phyloP scores from a whole-genome alignment of 2,329 filamentous ascomycete species.

The Colletotrichum sp. region DNA sequence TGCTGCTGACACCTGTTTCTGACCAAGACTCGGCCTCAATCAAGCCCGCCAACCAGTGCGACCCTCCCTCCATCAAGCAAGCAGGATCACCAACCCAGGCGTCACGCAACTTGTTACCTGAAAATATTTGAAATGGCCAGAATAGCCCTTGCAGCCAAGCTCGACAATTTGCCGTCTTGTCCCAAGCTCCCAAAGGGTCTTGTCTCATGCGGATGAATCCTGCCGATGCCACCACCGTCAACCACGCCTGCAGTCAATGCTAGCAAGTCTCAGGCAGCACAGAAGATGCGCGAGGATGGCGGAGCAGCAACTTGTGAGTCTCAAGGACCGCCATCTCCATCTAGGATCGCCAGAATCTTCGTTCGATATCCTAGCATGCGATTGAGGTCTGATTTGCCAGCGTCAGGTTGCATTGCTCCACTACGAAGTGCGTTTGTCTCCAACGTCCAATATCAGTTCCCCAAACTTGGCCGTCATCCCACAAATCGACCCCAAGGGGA shows the following conservation, averaged over 20 bases:
- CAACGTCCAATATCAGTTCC: neutral
- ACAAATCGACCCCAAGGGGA: conserved; percentile 15
- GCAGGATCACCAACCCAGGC: neutral
- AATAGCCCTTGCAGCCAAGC: neutral
- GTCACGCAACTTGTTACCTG: neutral
- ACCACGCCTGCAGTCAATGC: neutral
- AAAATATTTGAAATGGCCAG: neutral
- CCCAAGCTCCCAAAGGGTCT: neutral
- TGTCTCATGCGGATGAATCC: neutral
- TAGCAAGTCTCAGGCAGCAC: neutral
- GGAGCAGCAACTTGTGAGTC: neutral
- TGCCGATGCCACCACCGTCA: neutral
- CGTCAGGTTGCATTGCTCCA: neutral
- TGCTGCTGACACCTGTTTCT: neutral
- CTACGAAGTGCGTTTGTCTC: neutral
- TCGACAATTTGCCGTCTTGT: neutral
- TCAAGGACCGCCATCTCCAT: neutral
- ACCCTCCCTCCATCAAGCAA: neutral
- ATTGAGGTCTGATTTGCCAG: neutral
- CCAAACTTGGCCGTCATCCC: conserved; percentile 7
- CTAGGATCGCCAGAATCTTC: neutral
- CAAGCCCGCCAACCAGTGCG: neutral
- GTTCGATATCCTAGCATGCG: neutral
- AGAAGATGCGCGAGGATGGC: neutral
- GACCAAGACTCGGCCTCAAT: neutral